Conservation (phyloP, 2,329 filamentous ascomycete species). For the Fusarium miscanthi region DNA sequence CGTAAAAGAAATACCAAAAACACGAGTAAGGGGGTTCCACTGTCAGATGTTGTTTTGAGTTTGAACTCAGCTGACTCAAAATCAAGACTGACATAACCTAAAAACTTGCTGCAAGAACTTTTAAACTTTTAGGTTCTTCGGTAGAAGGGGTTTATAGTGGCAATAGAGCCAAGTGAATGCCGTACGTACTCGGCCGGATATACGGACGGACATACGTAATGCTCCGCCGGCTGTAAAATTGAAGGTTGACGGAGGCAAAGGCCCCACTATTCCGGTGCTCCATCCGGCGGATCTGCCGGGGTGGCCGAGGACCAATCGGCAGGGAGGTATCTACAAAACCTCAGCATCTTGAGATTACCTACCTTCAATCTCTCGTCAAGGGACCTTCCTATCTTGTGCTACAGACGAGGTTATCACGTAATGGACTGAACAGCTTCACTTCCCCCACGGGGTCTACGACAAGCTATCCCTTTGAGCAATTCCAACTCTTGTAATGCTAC, state of each 20-base stretch:
- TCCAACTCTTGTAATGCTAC: slow-evolving; percentile 3
- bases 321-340: not conserved
- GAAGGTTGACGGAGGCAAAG: slow-evolving; percentile 15
- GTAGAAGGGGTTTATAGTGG: not conserved
- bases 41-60: not conserved
- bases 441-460: slow-evolving; percentile 31
- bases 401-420: slow-evolving; percentile 30
- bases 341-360: slow-evolving; percentile 9
- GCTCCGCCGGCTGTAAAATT: slow-evolving; percentile 1
- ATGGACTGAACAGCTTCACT: not conserved
- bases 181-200: slow-evolving; percentile 2
- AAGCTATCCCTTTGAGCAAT: not conserved
- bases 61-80: not conserved
- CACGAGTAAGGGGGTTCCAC: slow-evolving; percentile 15
- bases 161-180: not conserved
- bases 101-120: not conserved
- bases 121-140: not conserved
- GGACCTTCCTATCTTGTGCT: slow-evolving; percentile 21
- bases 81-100: not conserved
- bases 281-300: slow-evolving; percentile 32
- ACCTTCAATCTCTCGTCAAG: not conserved
- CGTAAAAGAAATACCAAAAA: slow-evolving; percentile 40
- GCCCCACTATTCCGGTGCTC: slow-evolving; percentile 2
- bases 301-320: slow-evolving; percentile 31
- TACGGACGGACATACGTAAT: not conserved